These are phyloP conservation scores for Pinus tabuliformis DNA, from an alignment of 75 land plant genomes.

Conservation along the genomic window DNA sequence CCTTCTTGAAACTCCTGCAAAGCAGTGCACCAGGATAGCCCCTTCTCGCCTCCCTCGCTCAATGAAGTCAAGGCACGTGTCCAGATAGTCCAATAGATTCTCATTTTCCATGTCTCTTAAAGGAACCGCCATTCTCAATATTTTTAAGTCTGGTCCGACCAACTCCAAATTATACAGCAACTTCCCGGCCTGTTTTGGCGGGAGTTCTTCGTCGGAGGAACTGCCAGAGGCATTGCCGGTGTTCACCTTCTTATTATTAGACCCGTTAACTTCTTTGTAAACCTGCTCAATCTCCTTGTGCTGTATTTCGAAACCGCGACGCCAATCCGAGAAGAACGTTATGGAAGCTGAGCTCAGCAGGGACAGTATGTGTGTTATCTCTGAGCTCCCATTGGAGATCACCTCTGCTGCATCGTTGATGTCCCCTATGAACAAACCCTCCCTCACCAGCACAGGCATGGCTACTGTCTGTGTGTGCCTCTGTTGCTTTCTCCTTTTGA, in stretches of 20 bases:
- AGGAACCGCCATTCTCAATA: slow-evolving; percentile 79
- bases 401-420: slow-evolving; percentile 70
- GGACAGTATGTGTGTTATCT: slow-evolving; percentile 64
- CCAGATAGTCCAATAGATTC: slow-evolving; percentile 84
- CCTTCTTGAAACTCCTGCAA: slow-evolving; percentile 98
- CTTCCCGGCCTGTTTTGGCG: slow-evolving; percentile 21
- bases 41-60: slow-evolving; percentile 77
- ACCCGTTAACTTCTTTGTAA: slow-evolving; percentile 8
- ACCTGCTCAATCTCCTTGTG: slow-evolving; percentile 47
- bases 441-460: slow-evolving; percentile 71
- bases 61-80: slow-evolving; percentile 84
- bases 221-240: background rate
- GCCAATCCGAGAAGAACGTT: slow-evolving; percentile 63
- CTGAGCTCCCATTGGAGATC: slow-evolving; percentile 29
- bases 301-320: slow-evolving; percentile 24
- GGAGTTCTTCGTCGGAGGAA: slow-evolving; percentile 16
- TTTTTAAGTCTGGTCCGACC: slow-evolving; percentile 56
- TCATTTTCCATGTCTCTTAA: slow-evolving; percentile 78
- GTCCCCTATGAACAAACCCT: slow-evolving; percentile 80
- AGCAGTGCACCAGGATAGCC: slow-evolving; percentile 86
- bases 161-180: slow-evolving; percentile 39
- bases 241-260: background rate
- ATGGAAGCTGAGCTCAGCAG: slow-evolving; percentile 64
- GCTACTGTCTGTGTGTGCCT: background rate
- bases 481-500: too few relatives aligned